Percentiles rank a stretch among this genome's conserved stretches.
These are phyloP conservation scores for Botryotinia convoluta DNA, from an alignment of 2,329 filamentous ascomycete genomes.

Conservation along the genomic window DNA sequence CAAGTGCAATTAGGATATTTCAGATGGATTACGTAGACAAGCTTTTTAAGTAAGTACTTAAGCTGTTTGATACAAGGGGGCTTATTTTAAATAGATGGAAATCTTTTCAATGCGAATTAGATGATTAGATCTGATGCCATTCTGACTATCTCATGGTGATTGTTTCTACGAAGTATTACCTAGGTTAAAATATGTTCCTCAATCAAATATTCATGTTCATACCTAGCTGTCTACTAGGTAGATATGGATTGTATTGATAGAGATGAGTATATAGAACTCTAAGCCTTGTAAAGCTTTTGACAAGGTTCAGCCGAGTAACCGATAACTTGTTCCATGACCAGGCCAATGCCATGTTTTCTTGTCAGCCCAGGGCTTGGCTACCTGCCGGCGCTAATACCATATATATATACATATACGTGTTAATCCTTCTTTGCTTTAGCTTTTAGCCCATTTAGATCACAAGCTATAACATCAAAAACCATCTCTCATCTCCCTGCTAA, in stretches of 20 bases:
- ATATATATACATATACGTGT: neutral
- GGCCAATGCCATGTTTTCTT: neutral
- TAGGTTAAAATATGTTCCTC: neutral
- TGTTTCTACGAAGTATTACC: neutral
- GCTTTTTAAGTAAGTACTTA: neutral
- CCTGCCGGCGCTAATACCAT: slow-evolving; percentile 3
- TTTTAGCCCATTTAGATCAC: neutral
- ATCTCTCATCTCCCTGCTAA: neutral
- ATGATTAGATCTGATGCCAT: neutral
- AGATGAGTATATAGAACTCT: neutral
- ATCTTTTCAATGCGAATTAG: neutral
- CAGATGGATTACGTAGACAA: neutral
- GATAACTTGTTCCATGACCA: neutral
- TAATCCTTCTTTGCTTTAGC: neutral
- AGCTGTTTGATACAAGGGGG: neutral
- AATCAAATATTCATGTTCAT: neutral
- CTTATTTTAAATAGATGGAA: neutral
- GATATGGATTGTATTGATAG: neutral
- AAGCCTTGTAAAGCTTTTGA: neutral
- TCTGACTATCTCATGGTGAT: neutral
- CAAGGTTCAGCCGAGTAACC: neutral
- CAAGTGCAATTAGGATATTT: neutral
- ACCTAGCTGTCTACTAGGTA: neutral
- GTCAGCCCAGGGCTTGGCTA: slow-evolving; percentile 6
- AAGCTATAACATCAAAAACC: neutral